Evolutionary conservation across 1,139 yeast genomes (phyloP).

Genomic region (Pichia sp.): DNA sequence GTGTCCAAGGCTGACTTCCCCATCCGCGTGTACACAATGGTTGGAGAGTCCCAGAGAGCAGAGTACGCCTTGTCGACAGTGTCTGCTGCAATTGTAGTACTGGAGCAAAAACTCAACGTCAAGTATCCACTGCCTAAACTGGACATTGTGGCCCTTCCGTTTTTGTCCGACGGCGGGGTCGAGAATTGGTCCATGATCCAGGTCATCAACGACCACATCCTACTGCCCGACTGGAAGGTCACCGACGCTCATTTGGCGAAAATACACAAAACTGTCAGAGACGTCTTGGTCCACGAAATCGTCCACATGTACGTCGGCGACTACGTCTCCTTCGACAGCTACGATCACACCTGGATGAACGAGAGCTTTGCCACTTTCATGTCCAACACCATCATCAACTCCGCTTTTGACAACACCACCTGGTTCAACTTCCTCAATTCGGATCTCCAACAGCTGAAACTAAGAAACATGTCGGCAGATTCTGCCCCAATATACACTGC

Average conservation of each 20-base stretch:
- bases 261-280: constrained; percentile 38
- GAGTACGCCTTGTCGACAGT: constrained; percentile 44
- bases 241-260: constrained; percentile 18
- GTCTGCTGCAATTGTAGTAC: constrained; percentile 42
- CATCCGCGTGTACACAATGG: constrained; percentile 51
- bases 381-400: constrained; percentile 32
- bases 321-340: constrained; percentile 57
- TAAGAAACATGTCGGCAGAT: constrained; percentile 36
- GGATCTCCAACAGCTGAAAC: constrained; percentile 40
- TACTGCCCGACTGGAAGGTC: constrained; percentile 36
- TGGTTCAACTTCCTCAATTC: constrained; percentile 35
- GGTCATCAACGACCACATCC: constrained; percentile 48
- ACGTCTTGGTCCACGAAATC: constrained; percentile 63
- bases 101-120: constrained; percentile 40
- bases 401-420: constrained; percentile 27
- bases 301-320: constrained; percentile 80
- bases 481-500: constrained; percentile 31
- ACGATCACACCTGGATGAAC: constrained; percentile 67
- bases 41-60: constrained; percentile 47
- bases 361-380: constrained; percentile 67
- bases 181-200: constrained; percentile 72
- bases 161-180: constrained; percentile 71
- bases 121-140: constrained; percentile 56
- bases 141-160: constrained; percentile 65
- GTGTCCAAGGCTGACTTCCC: constrained; percentile 34